A percentile compares a stretch with the other conserved stretches of the same genome.
Evolutionary conservation across 805 yeast species (phyloP).

Genomic region (Komagataella populi): DNA sequence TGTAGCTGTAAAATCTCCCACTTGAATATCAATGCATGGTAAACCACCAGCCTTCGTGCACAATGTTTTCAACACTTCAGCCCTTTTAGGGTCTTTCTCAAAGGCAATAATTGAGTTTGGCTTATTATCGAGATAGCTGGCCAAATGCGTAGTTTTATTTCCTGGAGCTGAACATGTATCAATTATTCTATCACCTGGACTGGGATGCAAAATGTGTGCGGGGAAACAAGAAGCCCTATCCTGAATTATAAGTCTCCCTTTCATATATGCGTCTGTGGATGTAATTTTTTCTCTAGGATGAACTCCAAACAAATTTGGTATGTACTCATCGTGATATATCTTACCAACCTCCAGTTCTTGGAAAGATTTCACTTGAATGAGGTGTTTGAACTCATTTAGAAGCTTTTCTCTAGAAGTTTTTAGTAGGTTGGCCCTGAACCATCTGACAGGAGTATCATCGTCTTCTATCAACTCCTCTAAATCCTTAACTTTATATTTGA

Average conservation of each 20-base stretch:
- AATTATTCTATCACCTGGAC: slow-evolving; percentile 48
- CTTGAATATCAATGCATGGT: slow-evolving; percentile 25
- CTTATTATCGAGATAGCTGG: slow-evolving; percentile 38
- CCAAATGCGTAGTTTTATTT: slow-evolving; percentile 88
- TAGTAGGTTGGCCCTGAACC: slow-evolving; percentile 68
- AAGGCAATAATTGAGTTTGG: slow-evolving; percentile 57
- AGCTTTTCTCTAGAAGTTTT: slow-evolving; percentile 27
- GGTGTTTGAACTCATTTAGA: slow-evolving; percentile 23
- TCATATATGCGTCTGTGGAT: slow-evolving; percentile 49
- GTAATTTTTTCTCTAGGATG: slow-evolving; percentile 66
- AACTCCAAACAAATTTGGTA: slow-evolving; percentile 72
- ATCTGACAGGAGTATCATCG: slow-evolving; percentile 61
- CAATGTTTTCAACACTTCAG: slow-evolving; percentile 63
- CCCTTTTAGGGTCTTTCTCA: slow-evolving; percentile 71
- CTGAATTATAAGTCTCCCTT: slow-evolving; percentile 79
- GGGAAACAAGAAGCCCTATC: slow-evolving; percentile 98
- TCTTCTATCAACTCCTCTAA: slow-evolving; percentile 39
- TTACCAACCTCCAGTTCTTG: slow-evolving; percentile 34
- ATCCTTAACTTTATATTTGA: slow-evolving; percentile 52
- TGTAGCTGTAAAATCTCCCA: slow-evolving; percentile 49
- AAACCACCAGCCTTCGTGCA: slow-evolving; percentile 60
- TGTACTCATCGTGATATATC: slow-evolving; percentile 58
- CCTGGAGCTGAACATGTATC: slow-evolving; percentile 99
- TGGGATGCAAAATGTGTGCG: slow-evolving; percentile 62
- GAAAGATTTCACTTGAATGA: slow-evolving; percentile 25